Base-by-base conservation (phyloP, 768 basidiomycete species). In the Leucosporidium creatinivorum region DNA sequence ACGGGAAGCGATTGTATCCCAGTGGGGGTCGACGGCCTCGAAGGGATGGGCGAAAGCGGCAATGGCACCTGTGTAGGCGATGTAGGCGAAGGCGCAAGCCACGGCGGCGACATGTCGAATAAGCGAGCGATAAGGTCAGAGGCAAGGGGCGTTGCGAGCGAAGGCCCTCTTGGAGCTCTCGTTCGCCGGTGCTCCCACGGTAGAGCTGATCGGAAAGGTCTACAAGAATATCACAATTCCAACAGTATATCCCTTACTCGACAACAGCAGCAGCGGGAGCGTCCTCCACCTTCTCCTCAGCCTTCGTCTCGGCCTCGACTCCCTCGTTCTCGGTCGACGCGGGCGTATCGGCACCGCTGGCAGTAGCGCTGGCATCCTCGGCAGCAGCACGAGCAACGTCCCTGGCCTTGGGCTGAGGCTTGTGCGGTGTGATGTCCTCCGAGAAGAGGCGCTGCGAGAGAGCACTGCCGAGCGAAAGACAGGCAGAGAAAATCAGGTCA, bases 371-470 rank as follows among this genome's bases (percentile, higher is more conserved):
- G 36, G 50, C 74, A n/a, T 59, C 65, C 60, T 51, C 68, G 26
- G 58, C 65, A 44, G 36, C 65, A 26, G 64, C 62, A 33, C 44
- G 66, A 21, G 51, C 59, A 3, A 51, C 62, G 15, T 57, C 58
- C 25, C 54, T 49, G 18, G 58, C 59, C 19, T 63, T 52, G 47
- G 64, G 63, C 23, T 62, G 61, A 21, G 66, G 57, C 19, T 75
- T 65, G 39, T 76, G 71, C 36, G 74, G 71, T n/a, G 88, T 89
- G 57, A 93, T 81, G 74, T 96, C 92, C 58, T 84, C 82, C 1
- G 87, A 88, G 74, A 89, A 98, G 15, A 93, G 80, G 3, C 93
- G 86, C 57, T 92, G 79, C 66, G 90, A 92, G 68, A 98, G 80
- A 2, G 91, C 92, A 75, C 93, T 97, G 68, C 57, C 1, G 36